These are phyloP conservation scores for Leccinum fibrillosum DNA, from an alignment of 768 basidiomycete species.

Conservation along the genomic window DNA sequence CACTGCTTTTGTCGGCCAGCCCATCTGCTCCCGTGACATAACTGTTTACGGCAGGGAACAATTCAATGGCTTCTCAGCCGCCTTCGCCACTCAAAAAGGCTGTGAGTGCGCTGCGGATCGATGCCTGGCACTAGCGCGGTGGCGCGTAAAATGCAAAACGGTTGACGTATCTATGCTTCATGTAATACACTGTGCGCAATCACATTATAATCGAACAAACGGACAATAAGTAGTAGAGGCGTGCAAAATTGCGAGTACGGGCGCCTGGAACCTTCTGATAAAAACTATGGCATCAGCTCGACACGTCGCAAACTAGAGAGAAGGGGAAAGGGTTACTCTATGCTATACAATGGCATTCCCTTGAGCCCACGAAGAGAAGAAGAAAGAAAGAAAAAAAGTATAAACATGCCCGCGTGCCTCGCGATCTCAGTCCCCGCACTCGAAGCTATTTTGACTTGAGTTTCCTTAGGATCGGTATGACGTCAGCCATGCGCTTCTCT, in stretches of 20 bases:
- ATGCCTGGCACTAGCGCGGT: background rate
- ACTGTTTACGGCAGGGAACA: slow-evolving; percentile 14
- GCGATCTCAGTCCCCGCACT: background rate
- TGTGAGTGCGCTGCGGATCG: slow-evolving; percentile 6
- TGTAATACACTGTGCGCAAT: background rate
- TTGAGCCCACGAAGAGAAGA: background rate
- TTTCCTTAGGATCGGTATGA: slow-evolving; percentile 30
- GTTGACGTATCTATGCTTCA: background rate
- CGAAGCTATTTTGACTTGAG: slow-evolving; percentile 17
- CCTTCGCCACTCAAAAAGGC: slow-evolving; percentile 4
- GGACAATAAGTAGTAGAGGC: background rate
- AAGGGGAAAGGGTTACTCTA: background rate
- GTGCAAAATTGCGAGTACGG: background rate
- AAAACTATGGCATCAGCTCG: background rate
- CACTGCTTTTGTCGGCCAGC: background rate
- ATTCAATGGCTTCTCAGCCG: background rate
- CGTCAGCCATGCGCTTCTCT: slow-evolving; percentile 25
- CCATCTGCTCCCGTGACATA: background rate
- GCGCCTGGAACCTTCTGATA: background rate
- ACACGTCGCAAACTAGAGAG: background rate
- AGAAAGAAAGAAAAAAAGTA: background rate
- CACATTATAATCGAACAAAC: slow-evolving; percentile 1
- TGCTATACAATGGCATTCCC: background rate
- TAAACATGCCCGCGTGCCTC: background rate
- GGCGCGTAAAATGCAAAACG: background rate